phyloP scores from a whole-genome alignment of 2,329 filamentous ascomycete species.

The Hymenoscyphus fructigenus region DNA sequence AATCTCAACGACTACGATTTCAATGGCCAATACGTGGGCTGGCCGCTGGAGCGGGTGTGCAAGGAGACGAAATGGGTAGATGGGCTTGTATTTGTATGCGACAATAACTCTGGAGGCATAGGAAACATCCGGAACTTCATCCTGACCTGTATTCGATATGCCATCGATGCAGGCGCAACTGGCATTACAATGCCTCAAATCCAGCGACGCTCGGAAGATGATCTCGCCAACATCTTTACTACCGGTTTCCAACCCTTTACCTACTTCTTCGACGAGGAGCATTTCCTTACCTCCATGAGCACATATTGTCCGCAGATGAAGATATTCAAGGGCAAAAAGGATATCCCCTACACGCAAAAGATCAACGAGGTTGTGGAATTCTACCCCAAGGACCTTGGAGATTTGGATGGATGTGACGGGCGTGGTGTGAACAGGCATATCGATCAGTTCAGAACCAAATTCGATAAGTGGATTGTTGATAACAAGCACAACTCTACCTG shows the following conservation, averaged over 20 bases:
- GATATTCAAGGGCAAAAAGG: constrained; percentile 40
- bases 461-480: constrained; percentile 29
- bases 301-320: constrained; percentile 45
- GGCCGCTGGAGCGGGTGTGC: constrained; percentile 47
- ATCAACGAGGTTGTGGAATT: constrained; percentile 42
- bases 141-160: constrained; percentile 50
- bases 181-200: constrained; percentile 48
- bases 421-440: constrained; percentile 32
- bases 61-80: constrained; percentile 43
- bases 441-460: constrained; percentile 29
- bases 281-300: constrained; percentile 43
- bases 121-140: constrained; percentile 53
- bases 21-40: constrained; percentile 39
- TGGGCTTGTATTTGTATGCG: constrained; percentile 48
- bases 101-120: constrained; percentile 52
- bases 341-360: constrained; percentile 40
- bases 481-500: constrained; percentile 20
- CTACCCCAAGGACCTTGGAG: constrained; percentile 33
- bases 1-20: constrained; percentile 37
- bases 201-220: constrained; percentile 42
- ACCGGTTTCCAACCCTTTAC: constrained; percentile 40
- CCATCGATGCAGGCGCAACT: constrained; percentile 48
- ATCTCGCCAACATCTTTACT: constrained; percentile 45
- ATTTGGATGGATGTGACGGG: constrained; percentile 29
- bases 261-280: constrained; percentile 49